phyloP scores from a whole-genome alignment of 2,329 filamentous ascomycete genomes.

The Pyricularia grisea region DNA sequence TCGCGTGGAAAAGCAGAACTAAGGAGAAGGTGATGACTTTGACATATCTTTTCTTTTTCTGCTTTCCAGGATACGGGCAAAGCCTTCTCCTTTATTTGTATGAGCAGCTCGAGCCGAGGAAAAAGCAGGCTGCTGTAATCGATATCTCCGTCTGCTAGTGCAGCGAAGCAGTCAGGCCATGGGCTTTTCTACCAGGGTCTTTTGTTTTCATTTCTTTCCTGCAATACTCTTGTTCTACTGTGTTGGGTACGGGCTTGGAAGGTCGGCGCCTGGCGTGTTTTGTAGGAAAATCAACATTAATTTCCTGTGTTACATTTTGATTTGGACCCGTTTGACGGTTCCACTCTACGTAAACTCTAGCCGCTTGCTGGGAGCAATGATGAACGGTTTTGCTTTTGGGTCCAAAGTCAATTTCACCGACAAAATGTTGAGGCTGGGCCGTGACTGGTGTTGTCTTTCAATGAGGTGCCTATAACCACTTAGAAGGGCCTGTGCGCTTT shows the following conservation, averaged over 20 bases:
- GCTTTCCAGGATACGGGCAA: slow-evolving; percentile 5
- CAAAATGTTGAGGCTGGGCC: neutral
- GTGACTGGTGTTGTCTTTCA: neutral
- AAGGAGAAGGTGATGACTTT: neutral
- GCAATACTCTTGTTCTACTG: neutral
- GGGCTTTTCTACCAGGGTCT: neutral
- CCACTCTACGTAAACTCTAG: neutral
- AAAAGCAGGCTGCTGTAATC: neutral
- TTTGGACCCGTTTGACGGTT: neutral
- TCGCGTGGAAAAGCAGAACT: neutral
- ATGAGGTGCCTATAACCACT: neutral
- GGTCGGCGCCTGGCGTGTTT: slow-evolving; percentile 1
- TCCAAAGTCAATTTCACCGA: neutral
- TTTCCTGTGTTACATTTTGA: neutral
- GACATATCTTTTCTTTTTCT: neutral
- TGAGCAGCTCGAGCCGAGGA: neutral
- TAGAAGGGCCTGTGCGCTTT: neutral
- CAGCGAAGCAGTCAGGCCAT: neutral
- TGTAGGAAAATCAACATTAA: slow-evolving; percentile 2
- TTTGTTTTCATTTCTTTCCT: neutral
- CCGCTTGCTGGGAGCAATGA: neutral
- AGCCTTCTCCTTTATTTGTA: slow-evolving; percentile 3
- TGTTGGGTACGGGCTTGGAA: neutral
- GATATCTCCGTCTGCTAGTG: neutral
- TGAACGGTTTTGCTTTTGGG: neutral